Conservation (phyloP, 75 land plant genomes). For the Picea glauca region DNA sequence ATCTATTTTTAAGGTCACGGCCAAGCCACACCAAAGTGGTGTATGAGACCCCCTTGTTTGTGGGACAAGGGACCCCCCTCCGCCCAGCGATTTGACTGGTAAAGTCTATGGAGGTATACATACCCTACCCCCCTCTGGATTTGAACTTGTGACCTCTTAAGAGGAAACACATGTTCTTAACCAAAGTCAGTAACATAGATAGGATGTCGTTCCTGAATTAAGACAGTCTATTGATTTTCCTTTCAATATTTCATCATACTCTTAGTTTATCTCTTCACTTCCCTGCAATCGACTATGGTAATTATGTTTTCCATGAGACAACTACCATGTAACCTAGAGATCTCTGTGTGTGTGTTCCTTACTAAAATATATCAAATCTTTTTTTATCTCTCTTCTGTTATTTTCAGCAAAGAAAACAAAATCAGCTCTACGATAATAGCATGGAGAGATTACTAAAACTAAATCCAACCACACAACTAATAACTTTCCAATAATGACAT, state of each 20-base stretch:
- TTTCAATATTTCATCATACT: not conserved
- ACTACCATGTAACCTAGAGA: no score
- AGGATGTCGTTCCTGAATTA: not conserved
- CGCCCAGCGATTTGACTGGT: no score
- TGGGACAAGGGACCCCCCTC: no score
- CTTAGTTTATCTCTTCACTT: not conserved
- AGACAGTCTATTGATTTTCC: no score
- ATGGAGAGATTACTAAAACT: not conserved
- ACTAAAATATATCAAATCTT: not conserved
- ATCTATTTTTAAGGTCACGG: no score
- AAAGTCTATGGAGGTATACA: no score
- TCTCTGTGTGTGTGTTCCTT: not conserved
- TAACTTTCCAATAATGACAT: not conserved
- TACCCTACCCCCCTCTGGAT: no score
- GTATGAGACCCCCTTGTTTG: no score
- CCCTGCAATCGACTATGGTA: not conserved
- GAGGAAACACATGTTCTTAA: no score
- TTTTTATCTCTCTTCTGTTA: not conserved
- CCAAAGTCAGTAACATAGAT: not conserved
- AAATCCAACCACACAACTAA: not conserved
- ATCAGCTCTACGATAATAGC: not conserved
- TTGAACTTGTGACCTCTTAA: no score
- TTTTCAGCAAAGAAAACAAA: not conserved
- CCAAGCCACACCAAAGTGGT: no score
- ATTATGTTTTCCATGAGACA: no score